Base-by-base conservation (phyloP, 768 basidiomycete species). In the Tephrocybe rancida region DNA sequence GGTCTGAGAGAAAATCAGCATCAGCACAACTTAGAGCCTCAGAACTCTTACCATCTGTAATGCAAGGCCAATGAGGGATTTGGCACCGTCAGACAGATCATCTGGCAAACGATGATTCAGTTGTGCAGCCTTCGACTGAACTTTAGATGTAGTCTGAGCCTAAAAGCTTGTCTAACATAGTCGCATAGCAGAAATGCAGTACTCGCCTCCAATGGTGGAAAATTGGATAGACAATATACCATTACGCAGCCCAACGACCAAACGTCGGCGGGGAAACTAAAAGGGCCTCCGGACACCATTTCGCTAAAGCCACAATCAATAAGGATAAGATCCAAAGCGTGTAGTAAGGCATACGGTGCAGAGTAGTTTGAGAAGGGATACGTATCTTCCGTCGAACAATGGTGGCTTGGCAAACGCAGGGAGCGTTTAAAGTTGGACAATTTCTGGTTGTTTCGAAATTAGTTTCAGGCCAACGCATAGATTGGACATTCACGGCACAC, bases 211-310 rank as follows among this genome's bases (percentile, higher is more conserved):
- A 72, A 72, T 5, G 74, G 67, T 16, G 64, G 64, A 11, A 43
- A 55, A 2, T 74, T 76, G 5, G 71, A 61, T 13, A 78, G 52
- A 52, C 74, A 75, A 6, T 67, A 64, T 18, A 75, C 44, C 19
- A 74, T 59, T 3, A 80, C 62, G 58, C 73, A 74, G 3, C 79
- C 81, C 24, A 79, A 49, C 1, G 80, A 80, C 79, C 79, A 82
- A 22, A 79, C 30, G 58, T 82, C 81, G 3, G 70, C 63, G 6
- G 69, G 48, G 52, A 70, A 75, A 32, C 68, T 66, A 42, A 74
- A 70, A 1, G 71, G 59, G 22, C 41, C 41, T n/a, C 65, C 59
- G 0, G 63, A 55, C 5, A 69, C 52, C 1, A 79, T 68, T 60
- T 82, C 80, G 24, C 81, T 82, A 35, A 27, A 44, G 27, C 43